Base-by-base conservation (phyloP, 106 monocot genomes). In the Dactylorhiza incarnata region DNA sequence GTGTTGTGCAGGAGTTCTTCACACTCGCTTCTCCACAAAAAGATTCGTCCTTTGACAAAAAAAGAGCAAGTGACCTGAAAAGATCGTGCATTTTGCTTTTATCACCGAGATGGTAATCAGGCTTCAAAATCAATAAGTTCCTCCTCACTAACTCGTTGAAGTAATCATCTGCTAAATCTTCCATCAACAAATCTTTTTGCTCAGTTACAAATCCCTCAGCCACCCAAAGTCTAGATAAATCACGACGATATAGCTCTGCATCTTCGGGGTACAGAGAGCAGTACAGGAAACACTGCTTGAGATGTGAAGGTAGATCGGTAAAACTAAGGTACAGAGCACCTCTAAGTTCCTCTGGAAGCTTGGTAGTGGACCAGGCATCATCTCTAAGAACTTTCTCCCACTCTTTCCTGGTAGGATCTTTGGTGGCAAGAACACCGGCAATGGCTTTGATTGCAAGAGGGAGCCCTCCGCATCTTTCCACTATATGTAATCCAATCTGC, bases 401-500 rank as follows among this genome's bases (percentile, higher is more conserved):
- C 37, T 81, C 77, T 48, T 13, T 62, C 37, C 7, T 53, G 8
- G 20, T 80, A n/a, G 9, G 45, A 0, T 75, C 69, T 44, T 81
- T 84, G 12, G 17, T 63, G 4, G 20, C 66, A 16, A 87, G 65
- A 48, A 87, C 79, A 1, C 84, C 76, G 1, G 72, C 84, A 74
- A 84, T 84, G 20, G 63, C 56, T 26, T 82, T 87, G 45, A 84
- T 82, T 12, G 84, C 87, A 29, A 87, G 84, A 47, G 87, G 87
- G 51, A 87, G 78, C 16, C 84, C 73, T 45, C 69, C 51, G 48
- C 87, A 87, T 82, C 79, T 84, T 22, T 71, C 24, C 1, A 77
- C 82, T 4, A 87, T 82, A 48, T 77, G 16, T 7, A 53, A 74
- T 14, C 87, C 84, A 2, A 87, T 37, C 19, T 78, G 59, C 16